A percentile compares a stretch with the other conserved stretches of the same genome.
Evolutionary conservation across 768 basidiomycete genomes (phyloP).

Genomic region (Trametopsis cervina): DNA sequence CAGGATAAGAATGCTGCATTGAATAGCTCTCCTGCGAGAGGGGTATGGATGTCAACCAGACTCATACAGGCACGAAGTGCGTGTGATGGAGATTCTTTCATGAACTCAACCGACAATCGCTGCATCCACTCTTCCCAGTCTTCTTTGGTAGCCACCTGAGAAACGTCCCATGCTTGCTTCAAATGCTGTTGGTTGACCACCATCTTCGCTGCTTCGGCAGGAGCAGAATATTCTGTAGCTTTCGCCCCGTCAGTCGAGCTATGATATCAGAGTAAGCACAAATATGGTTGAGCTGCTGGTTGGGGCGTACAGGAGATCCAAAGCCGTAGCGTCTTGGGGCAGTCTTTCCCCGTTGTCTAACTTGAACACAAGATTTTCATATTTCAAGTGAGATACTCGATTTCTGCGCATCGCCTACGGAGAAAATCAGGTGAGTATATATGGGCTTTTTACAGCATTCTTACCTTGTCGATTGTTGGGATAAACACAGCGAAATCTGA

Average conservation of each 20-base stretch:
- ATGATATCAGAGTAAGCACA: constrained; percentile 5
- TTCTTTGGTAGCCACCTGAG: constrained; percentile 64
- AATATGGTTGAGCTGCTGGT: not conserved
- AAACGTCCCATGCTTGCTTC: constrained; percentile 93
- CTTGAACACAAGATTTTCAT: constrained; percentile 84
- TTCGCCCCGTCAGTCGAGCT: constrained; percentile 55
- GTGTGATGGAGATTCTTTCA: constrained; percentile 97
- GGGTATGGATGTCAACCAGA: constrained; percentile 84
- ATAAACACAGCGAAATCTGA: constrained; percentile 98
- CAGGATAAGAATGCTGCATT: constrained; percentile 98
- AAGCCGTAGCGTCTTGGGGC: constrained; percentile 73
- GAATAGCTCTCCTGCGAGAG: constrained; percentile 90
- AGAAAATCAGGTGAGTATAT: not conserved
- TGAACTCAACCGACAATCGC: constrained; percentile 86
- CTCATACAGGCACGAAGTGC: constrained; percentile 96
- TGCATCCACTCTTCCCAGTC: constrained; percentile 98
- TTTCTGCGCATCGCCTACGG: constrained; percentile 17
- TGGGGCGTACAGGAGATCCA: constrained; percentile 54
- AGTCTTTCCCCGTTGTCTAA: constrained; percentile 88
- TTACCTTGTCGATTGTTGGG: constrained; percentile 92
- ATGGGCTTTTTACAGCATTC: constrained; percentile 9
- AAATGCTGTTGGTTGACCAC: constrained; percentile 95
- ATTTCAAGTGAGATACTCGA: constrained; percentile 72
- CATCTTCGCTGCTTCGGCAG: constrained; percentile 77
- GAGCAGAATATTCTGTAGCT: constrained; percentile 69